A percentile compares a stretch with the other conserved stretches of the same genome.
phyloP scores from a whole-genome alignment of 352 stramenopile species.

The Globisporangium barbulae region DNA sequence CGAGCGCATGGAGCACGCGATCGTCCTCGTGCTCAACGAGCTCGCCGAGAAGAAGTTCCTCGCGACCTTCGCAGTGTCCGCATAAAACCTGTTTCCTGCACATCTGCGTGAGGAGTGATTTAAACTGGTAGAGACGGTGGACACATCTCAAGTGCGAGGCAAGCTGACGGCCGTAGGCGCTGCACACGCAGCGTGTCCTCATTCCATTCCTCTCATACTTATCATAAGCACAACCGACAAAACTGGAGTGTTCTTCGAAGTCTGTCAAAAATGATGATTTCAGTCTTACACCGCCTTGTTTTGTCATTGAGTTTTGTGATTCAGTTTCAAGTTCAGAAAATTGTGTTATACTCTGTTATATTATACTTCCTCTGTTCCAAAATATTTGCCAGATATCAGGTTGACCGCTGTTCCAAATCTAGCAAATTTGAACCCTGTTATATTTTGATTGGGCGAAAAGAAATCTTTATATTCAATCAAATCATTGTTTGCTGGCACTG shows the following conservation, averaged over 20 bases:
- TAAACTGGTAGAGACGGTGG: constrained; percentile 5
- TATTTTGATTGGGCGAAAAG: too few species aligned
- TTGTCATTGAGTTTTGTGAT: background rate
- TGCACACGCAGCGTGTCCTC: background rate
- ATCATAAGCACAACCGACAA: background rate
- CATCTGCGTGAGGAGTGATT: background rate
- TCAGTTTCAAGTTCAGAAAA: too few species aligned
- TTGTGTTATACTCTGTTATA: too few species aligned
- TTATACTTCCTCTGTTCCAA: too few species aligned
- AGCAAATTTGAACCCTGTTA: too few species aligned
- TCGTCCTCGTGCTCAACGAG: constrained; percentile 56
- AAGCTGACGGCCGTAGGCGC: background rate
- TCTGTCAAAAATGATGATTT: too few species aligned
- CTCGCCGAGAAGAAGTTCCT: constrained; percentile 34
- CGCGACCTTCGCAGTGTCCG: constrained; percentile 20
- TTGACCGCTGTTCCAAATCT: too few species aligned
- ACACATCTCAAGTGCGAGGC: constrained; percentile 2
- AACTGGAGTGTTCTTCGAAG: background rate
- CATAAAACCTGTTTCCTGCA: background rate
- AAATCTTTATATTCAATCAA: too few species aligned
- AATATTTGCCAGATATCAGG: background rate
- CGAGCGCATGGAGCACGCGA: constrained; percentile 59
- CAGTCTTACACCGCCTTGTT: background rate
- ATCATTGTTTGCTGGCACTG: too few species aligned
- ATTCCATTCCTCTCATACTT: constrained; percentile 6